phyloP scores from a whole-genome alignment of 208 protist species.

The Acanthamoeba sp. region DNA sequence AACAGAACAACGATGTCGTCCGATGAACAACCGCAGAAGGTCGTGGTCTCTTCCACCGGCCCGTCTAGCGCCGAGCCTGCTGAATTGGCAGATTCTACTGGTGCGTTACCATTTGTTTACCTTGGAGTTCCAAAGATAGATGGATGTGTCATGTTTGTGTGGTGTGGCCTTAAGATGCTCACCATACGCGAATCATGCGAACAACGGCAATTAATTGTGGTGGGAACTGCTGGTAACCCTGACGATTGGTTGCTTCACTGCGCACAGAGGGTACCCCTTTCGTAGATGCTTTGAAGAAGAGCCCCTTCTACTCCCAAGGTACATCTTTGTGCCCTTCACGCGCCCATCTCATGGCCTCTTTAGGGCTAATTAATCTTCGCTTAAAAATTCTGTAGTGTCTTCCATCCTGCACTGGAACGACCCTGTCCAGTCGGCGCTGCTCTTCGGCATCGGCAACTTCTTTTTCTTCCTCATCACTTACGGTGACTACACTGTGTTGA shows the following conservation, averaged over 20 bases:
- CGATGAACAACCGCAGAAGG: conserved; percentile 15
- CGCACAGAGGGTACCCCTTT: conserved; percentile 17
- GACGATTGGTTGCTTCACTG: neutral
- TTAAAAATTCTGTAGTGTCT: neutral
- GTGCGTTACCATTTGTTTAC: neutral
- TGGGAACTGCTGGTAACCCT: neutral
- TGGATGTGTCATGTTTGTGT: neutral
- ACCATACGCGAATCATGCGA: too few species aligned
- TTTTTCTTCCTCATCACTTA: conserved; percentile 76
- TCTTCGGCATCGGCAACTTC: conserved; percentile 77
- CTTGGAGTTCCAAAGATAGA: neutral
- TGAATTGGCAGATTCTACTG: conserved; percentile 21
- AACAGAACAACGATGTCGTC: too few species aligned
- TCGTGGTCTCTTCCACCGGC: neutral
- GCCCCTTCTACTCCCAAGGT: conserved; percentile 64
- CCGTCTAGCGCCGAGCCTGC: neutral
- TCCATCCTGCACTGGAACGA: conserved; percentile 71
- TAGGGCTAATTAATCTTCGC: neutral
- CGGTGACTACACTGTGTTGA: conserved; percentile 73
- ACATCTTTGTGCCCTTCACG: neutral
- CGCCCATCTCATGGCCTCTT: too few species aligned
- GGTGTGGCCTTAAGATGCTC: too few species aligned
- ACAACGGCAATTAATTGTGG: neutral
- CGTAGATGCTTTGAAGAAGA: conserved; percentile 64
- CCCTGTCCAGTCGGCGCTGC: conserved; percentile 65